Evolutionary conservation across 129 eudicot genomes (phyloP), one percentile per base, ranked within the genome.

Genomic region (Flaveria trinervia): DNA sequence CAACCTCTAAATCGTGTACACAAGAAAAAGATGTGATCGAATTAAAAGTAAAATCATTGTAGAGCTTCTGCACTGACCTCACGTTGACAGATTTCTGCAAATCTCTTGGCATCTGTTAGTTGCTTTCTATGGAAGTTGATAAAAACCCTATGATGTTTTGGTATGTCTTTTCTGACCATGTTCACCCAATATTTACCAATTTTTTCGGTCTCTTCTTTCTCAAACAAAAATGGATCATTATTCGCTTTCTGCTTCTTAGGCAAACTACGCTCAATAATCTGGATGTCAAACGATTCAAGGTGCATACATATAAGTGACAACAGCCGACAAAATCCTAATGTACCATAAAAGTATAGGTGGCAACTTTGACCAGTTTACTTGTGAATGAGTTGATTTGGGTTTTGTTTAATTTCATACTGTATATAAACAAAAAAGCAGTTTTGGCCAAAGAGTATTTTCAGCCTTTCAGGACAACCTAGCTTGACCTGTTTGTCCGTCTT

Each of bases 211-310:
- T 94, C 97, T 71, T 94, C 98, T 88, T 80, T 91, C 90, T 94
- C 98, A 70, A 94, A 84, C 77, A 62, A 77, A 52, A 84, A 89
- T 54, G 92, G 90, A 76, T 94, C 98, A 80, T 87, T 91, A 80
- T 57, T 75, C 71, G 79, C 73, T 83, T 86, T 88, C 68, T 70
- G 80, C 73, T 84, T 89, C 84, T 91, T 91, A 10, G 98, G 96
- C 18, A 94, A 76, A 80, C 97, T 88, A 33, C 98, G 91, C 77
- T 94, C 98, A 80, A 94, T 94, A 71, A 94, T 91, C 97, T 91
- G 89, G 81, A 86, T 7, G 66, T 60, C 71, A 65, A 82, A 77
- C 71, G 69, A 65, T 36, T 80, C 72, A 83, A 72, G 26, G 43
- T 26, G 41, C 41, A 28, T 26, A 16, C 68, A 62, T 62, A 33